Base-by-base conservation (phyloP, 2,329 filamentous ascomycete genomes). In the Ophiocordyceps sinensis region DNA sequence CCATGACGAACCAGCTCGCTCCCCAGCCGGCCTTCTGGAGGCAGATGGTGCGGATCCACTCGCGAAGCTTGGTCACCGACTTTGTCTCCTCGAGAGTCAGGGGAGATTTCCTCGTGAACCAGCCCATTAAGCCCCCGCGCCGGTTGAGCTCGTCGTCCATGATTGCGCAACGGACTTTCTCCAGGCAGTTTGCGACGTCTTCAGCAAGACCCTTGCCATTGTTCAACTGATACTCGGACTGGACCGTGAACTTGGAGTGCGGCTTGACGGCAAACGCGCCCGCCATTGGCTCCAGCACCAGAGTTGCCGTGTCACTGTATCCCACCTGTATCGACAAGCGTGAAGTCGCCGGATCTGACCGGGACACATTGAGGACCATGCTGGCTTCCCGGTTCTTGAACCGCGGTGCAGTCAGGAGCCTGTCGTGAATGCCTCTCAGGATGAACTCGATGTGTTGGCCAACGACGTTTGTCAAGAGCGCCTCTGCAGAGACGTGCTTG, bases 221-320 rank as follows among this genome's bases (percentile, higher is more conserved):
- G 55, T 85, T 88, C 41, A 93, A 66, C 29, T 71, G 73, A 28
- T 63, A 64, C 53, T 94, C 85, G 15, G 70, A 68, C 17, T 75
- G 67, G 9, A 67, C 63, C 4, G 71, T 66, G 36, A 71, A 62
- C 43, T 66, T 68, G 3, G 75, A 74, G 39, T 73, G 72, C 45
- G 86, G 83, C 43, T 76, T 74, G 31, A 94, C 60, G 10, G 78
- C 75, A 45, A 87, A 81, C 11, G 70, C 63, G n/a, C 91, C 91
- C 1, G 83, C 87, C 23, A 84, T 76, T 0, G 82, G 77, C 49
- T 94, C 85, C 37, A 95, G 69, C 15, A 74, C 70, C 26, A 94
- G 59, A 6, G 67, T 73, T 29, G 82, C 62, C 31, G 68, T 64
- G 42, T 76, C 70, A 23, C 71, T 65, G n/a, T 69, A 66, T 5